These are phyloP conservation scores for Fagus crenata DNA, from an alignment of 306 rosid genomes.

Conservation along the genomic window DNA sequence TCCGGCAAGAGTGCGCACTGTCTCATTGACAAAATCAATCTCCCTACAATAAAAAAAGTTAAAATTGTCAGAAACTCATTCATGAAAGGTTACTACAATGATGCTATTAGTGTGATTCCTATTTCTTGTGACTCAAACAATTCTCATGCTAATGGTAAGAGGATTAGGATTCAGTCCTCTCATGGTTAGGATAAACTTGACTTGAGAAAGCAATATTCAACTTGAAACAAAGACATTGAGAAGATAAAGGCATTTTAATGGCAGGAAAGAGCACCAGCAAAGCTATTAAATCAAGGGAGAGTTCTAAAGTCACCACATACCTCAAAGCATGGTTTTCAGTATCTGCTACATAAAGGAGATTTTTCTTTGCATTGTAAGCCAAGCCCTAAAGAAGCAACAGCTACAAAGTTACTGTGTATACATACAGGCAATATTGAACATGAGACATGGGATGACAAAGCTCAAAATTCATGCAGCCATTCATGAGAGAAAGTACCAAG, in stretches of 20 bases:
- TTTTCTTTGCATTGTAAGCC: conserved; percentile 86
- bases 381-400: conserved; percentile 66
- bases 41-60: conserved; percentile 50
- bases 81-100: neutral
- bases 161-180: no score
- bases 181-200: neutral
- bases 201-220: neutral
- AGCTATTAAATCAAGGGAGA: neutral
- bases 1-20: conserved; percentile 86
- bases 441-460: conserved; percentile 14
- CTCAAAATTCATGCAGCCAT: conserved; percentile 7
- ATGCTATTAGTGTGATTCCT: neutral
- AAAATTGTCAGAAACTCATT: conserved; percentile 5
- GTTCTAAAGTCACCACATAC: conserved; percentile 45
- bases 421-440: conserved; percentile 23
- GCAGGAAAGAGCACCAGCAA: neutral
- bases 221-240: conserved; percentile 5
- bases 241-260: neutral
- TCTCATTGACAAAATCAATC: conserved; percentile 80
- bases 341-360: conserved; percentile 87
- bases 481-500: conserved; percentile 24
- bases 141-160: no score
- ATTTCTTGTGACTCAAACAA: neutral
- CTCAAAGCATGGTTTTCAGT: conserved; percentile 98
- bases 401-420: conserved; percentile 17